phyloP scores from a whole-genome alignment of 2,329 filamentous ascomycete genomes.

The Venturia carpophila region DNA sequence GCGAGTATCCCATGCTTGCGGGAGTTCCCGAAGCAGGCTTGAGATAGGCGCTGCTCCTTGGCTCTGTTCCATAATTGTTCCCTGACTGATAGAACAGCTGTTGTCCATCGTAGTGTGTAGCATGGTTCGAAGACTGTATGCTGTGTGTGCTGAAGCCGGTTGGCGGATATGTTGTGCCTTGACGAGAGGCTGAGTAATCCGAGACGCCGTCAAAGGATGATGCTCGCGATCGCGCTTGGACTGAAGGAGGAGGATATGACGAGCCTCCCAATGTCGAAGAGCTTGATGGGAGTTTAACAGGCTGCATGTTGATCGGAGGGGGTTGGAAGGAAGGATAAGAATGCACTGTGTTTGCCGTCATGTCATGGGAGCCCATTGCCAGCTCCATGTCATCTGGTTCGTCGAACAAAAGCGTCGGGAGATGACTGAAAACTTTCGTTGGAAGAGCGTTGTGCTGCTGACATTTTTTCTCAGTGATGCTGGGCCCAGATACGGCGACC shows the following conservation, averaged over 20 bases:
- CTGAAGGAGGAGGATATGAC: constrained; percentile 14
- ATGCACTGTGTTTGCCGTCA: constrained; percentile 13
- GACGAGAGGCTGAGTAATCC: not conserved
- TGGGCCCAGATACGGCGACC: constrained; percentile 32
- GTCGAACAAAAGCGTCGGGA: constrained; percentile 16
- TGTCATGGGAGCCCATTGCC: not conserved
- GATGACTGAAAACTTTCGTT: constrained; percentile 13
- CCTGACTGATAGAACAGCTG: constrained; percentile 12
- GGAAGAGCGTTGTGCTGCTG: not conserved
- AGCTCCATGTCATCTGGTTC: constrained; percentile 16
- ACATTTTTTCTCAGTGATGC: constrained; percentile 22
- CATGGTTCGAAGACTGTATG: not conserved
- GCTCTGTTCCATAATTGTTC: not conserved
- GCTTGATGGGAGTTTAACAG: not conserved
- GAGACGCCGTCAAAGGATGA: constrained; percentile 13
- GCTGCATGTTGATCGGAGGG: constrained; percentile 7
- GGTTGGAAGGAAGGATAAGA: constrained; percentile 17
- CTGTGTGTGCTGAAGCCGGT: not conserved
- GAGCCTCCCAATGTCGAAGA: not conserved
- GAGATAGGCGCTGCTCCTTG: constrained; percentile 11
- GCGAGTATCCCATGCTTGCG: constrained; percentile 15
- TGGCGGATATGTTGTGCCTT: constrained; percentile 17
- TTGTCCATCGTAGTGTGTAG: constrained; percentile 3
- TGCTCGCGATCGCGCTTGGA: constrained; percentile 10
- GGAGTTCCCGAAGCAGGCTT: constrained; percentile 8